A percentile compares a stretch with the other conserved stretches of the same genome.
Evolutionary conservation across 345 rosid genomes (phyloP).

Genomic region (Laguncularia racemosa): DNA sequence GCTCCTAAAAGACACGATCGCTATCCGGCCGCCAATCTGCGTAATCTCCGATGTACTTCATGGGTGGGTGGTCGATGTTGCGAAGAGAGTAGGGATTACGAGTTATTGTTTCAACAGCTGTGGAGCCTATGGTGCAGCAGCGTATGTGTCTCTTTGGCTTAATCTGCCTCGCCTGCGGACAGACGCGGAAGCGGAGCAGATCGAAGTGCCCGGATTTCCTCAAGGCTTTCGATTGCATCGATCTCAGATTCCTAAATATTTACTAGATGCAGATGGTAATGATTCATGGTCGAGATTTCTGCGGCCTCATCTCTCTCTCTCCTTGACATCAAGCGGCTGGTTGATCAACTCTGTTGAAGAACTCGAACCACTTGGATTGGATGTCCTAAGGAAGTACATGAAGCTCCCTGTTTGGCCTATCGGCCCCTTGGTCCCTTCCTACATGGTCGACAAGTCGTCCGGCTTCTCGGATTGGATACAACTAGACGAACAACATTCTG

Average conservation of each 20-base stretch:
- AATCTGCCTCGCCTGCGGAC: conserved; percentile 34
- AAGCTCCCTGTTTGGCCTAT: conserved; percentile 34
- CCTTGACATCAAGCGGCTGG: conserved; percentile 4
- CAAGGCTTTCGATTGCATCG: conserved; percentile 28
- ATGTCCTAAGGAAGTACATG: conserved; percentile 20
- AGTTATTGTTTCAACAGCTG: conserved; percentile 24
- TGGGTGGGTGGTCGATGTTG: conserved; percentile 38
- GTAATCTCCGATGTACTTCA: conserved; percentile 31
- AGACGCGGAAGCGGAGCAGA: conserved; percentile 16
- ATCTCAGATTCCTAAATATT: conserved; percentile 25
- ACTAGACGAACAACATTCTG: conserved; percentile 19
- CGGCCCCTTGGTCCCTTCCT: conserved; percentile 39
- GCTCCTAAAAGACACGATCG: conserved; percentile 13
- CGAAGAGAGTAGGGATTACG: conserved; percentile 15
- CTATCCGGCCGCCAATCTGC: conserved; percentile 30
- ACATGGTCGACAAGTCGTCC: conserved; percentile 5
- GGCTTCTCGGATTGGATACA: conserved; percentile 1
- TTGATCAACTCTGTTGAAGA: conserved; percentile 14
- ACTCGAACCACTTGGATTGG: conserved; percentile 25
- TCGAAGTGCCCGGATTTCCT: conserved; percentile 37
- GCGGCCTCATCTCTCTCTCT: conserved; percentile 20
- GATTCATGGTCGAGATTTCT: conserved; percentile 39
- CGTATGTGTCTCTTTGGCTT: conserved; percentile 34
- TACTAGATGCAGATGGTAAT: conserved; percentile 27
- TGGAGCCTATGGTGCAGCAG: conserved; percentile 37